Base-by-base conservation (phyloP, 2,329 filamentous ascomycete genomes). In the Penicillium sp. region DNA sequence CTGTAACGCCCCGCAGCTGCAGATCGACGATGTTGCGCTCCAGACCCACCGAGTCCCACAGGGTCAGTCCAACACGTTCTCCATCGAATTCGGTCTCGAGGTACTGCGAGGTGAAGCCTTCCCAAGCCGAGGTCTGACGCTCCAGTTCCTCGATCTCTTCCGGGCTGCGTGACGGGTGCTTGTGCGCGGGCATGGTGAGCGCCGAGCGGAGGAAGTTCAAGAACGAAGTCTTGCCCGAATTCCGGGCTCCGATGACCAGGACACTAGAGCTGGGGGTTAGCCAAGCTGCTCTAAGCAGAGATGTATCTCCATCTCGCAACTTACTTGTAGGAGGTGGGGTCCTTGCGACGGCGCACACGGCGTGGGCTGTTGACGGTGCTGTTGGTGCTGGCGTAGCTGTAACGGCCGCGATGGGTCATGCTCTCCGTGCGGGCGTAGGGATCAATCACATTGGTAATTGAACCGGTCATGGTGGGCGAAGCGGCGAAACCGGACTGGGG, bases 261-360 rank as follows among this genome's bases (percentile, higher is more conserved):
- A 99, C 87, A 73, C 93, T 97, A 51, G 8, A 14, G 40, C 24
- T 27, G 27, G 13, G 40, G 7, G 29, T 50, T 39, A 34, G 31
- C 3, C 10, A 13, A 11, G 29, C 3, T 16, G 4, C n/a, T 27
- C 5, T 18, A 4, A 29, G 14, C 9, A 16, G 5, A 18, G 7
- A 9, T 44, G 13, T 39, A 9, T 24, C 21, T 48, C 31, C 6
- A 27, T 5, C 5, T 31, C 5, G n/a, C 27, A 54, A 83, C 92
- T 83, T 80, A 97, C 93, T 99, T 99, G 84, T 97, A 96, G 1
- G 94, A 92, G 10, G 93, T 97, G 8, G 94, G 94, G 70, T 99
- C 94, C 81, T 96, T 97, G 78, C 94, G 88, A 79, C 93, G 88
- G 66, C 94, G 87, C 62, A 97, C 88, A 70, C 92, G 87, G 62